Evolutionary conservation across 495 filamentous ascomycete species (phyloP).

Genomic region (Cercophora sp.): DNA sequence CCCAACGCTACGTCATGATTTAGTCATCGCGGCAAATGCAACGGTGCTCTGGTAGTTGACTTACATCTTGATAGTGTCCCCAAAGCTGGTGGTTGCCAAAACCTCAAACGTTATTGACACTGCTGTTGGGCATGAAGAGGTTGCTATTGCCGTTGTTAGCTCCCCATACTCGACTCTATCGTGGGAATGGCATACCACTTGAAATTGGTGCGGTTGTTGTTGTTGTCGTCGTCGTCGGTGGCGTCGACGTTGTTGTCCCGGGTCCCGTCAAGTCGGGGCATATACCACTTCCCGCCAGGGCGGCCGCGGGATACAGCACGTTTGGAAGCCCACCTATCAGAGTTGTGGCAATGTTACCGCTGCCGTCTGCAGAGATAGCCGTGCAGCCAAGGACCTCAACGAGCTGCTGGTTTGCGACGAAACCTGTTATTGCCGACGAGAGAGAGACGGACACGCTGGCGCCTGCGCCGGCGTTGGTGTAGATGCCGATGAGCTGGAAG

Average conservation of each 20-base stretch:
- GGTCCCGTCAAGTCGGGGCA: constrained; percentile 23
- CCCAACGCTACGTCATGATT: constrained; percentile 36
- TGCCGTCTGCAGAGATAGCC: constrained; percentile 36
- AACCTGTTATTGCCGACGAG: constrained; percentile 31
- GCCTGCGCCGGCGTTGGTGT: constrained; percentile 54
- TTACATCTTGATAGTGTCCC: constrained; percentile 55
- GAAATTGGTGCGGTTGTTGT: constrained; percentile 1
- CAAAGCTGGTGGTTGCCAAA: constrained; percentile 49
- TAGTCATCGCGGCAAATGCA: neutral
- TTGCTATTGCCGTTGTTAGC: neutral
- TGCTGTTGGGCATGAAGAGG: constrained; percentile 37
- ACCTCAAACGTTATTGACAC: constrained; percentile 58
- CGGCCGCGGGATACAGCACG: constrained; percentile 42
- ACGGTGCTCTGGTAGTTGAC: constrained; percentile 1
- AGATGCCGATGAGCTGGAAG: constrained; percentile 54
- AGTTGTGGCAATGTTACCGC: constrained; percentile 42
- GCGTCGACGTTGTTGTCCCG: neutral
- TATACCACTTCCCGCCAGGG: constrained; percentile 37
- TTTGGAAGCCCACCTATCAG: constrained; percentile 50
- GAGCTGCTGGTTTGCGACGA: constrained; percentile 35
- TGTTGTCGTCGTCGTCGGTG: neutral
- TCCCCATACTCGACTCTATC: too few relatives aligned
- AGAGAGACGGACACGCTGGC: constrained; percentile 49
- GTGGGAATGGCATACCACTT: too few relatives aligned
- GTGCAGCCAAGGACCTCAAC: constrained; percentile 52